Conservation (phyloP, 768 basidiomycete species). For the Dictyophora rubrovolvata region DNA sequence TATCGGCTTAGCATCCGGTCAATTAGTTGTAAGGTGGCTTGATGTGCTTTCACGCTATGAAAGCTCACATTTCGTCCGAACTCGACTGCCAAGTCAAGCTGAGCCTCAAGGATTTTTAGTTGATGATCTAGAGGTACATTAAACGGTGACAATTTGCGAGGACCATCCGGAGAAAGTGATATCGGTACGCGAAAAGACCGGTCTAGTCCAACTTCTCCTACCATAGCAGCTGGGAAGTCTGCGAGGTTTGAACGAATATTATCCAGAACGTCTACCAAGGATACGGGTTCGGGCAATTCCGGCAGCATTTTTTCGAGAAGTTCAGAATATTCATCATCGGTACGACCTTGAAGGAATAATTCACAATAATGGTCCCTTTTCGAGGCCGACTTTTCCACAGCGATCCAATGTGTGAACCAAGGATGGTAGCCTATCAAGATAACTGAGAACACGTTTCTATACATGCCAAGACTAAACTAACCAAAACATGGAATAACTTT, state of each 20-base stretch:
- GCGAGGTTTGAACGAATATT: conserved; percentile 51
- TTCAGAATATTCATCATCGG: conserved; percentile 20
- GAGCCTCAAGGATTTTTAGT: conserved; percentile 65
- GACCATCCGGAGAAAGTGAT: conserved; percentile 31
- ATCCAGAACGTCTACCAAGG: conserved; percentile 46
- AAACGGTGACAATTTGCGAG: conserved; percentile 64
- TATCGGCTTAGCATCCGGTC: conserved; percentile 47
- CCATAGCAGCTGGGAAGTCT: conserved; percentile 61
- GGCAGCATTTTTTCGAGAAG: conserved; percentile 49
- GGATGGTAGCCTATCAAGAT: conserved; percentile 69
- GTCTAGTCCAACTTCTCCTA: conserved; percentile 93
- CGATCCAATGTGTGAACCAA: conserved; percentile 82
- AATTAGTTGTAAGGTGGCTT: conserved; percentile 59
- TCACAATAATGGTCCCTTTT: conserved; percentile 69
- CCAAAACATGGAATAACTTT: conserved; percentile 86
- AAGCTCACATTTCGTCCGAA: conserved; percentile 69
- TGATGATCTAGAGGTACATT: conserved; percentile 76
- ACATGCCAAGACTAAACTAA: conserved; percentile 27
- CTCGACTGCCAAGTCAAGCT: conserved; percentile 78
- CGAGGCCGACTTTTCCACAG: conserved; percentile 29
- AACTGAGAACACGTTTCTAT: conserved; percentile 2
- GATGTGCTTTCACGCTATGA: conserved; percentile 75
- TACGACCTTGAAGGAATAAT: conserved; percentile 44
- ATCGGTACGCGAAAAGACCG: conserved; percentile 63
- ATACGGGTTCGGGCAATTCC: conserved; percentile 61